Percentiles rank a stretch among this genome's conserved stretches.
Evolutionary conservation across 495 filamentous ascomycete species (phyloP).

Genomic region (Penicillium soppii): DNA sequence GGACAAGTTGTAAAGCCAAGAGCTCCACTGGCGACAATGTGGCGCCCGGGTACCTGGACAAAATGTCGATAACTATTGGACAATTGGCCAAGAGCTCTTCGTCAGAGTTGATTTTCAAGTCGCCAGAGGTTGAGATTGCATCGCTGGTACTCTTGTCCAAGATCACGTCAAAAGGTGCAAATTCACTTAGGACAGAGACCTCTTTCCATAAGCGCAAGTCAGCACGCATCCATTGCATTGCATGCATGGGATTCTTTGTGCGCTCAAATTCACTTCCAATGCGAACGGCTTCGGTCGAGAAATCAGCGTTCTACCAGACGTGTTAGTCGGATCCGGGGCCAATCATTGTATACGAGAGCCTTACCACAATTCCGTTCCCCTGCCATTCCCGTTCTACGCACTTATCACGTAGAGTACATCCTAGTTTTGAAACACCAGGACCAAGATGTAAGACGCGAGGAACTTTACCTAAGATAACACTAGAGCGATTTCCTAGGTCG

Average conservation of each 20-base stretch:
- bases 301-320: slow-evolving; percentile 39
- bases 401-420: slow-evolving; percentile 31
- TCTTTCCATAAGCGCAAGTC: slow-evolving; percentile 39
- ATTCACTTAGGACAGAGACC: slow-evolving; percentile 20
- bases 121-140: slow-evolving; percentile 35
- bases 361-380: slow-evolving; percentile 38
- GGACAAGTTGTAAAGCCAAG: slow-evolving; percentile 36
- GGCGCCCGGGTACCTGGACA: slow-evolving; percentile 3
- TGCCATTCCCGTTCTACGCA: slow-evolving; percentile 30
- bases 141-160: slow-evolving; percentile 47
- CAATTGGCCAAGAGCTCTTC: slow-evolving; percentile 17
- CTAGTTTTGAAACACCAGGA: slow-evolving; percentile 41
- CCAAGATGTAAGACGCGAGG: slow-evolving; percentile 41
- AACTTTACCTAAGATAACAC: neutral
- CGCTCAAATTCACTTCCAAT: slow-evolving; percentile 29
- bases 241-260: slow-evolving; percentile 12
- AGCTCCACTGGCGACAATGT: slow-evolving; percentile 37
- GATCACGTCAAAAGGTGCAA: slow-evolving; percentile 40
- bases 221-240: slow-evolving; percentile 38
- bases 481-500: slow-evolving; percentile 20
- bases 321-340: neutral
- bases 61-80: slow-evolving; percentile 21
- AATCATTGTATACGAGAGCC: slow-evolving; percentile 3
- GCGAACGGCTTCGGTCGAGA: slow-evolving; percentile 44
- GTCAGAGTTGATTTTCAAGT: slow-evolving; percentile 12